Evolutionary conservation across 768 basidiomycete genomes (phyloP), one percentile per base, ranked within the genome.

Genomic region (Sarcodon sp.): DNA sequence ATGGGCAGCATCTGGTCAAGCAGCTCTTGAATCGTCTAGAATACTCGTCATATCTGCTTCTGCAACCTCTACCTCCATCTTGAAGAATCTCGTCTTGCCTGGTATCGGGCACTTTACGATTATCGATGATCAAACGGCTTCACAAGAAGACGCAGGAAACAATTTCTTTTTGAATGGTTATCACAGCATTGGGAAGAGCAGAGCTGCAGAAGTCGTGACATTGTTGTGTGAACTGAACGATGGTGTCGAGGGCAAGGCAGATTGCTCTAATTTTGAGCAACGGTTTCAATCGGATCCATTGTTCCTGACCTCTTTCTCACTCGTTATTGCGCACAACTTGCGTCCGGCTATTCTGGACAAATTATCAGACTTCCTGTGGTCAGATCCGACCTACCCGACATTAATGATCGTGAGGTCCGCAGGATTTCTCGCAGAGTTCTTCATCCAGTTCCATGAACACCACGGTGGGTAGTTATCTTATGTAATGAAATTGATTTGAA

Each of bases 71-170:
- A 88, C 91, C 33, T 83, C 88, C 44, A 78, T 88, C 54, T 73
- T 99, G 48, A 98, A 99, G 73, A 98, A 98, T 60, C 82, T 98
- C 51, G 91, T 98, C 35, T 77, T 98, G 7, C 96, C 96, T 2
- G 94, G 94, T 7, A 80, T 97, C 54, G 90, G 93, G n/a, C 79
- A 87, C 59, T 98, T 96, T 62, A 94, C 93, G 44, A 77, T 98
- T 61, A 76, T 96, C 50, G 91, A 93, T 58, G 65, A 75, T 18
- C 60, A 64, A 2, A 47, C 61, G 35, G 82, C 83, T 31, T 71
- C 79, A 0, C 71, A 79, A 1, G 75, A 80, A 49, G 93, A 98
- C 56, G 80, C 90, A 0, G 92, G 92, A 0, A 89, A 91, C 70
- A 98, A 98, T 68, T 99, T 99, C 69, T 99, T 98, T 67, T 70